Evolutionary conservation across 495 filamentous ascomycete species (phyloP).

Genomic region (Podospora comata): DNA sequence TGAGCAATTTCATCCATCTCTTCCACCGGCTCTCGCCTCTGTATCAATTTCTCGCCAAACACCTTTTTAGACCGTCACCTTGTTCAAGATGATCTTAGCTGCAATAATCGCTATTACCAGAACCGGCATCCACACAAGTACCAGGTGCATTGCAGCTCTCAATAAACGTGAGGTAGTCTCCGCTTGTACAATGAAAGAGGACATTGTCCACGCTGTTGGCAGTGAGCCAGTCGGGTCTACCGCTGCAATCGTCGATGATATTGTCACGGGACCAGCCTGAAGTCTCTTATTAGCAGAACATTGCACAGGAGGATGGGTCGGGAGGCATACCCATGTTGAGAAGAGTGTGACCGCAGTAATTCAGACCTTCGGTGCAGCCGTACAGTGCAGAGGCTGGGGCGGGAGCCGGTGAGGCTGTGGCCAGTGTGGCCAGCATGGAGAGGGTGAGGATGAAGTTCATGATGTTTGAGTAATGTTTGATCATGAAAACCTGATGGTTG

Average conservation of each 20-base stretch:
- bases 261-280: neutral
- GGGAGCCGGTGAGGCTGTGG: no score
- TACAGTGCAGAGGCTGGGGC: no score
- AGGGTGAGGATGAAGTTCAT: no score
- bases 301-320: neutral
- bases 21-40: no score
- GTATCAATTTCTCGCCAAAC: no score
- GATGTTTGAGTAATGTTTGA: no score
- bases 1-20: no score
- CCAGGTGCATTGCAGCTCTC: neutral
- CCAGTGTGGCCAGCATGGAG: no score
- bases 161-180: neutral
- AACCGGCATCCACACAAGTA: neutral
- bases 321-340: neutral
- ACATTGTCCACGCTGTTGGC: neutral
- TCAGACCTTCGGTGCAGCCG: neutral
- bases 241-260: neutral
- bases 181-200: neutral
- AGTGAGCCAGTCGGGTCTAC: neutral
- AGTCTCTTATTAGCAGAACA: neutral
- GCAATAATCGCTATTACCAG: neutral
- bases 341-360: neutral
- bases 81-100: neutral
- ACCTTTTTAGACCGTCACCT: no score
- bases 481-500: no score